Base-by-base conservation (phyloP, 2,329 filamentous ascomycete species). In the Calonectria honghensis region DNA sequence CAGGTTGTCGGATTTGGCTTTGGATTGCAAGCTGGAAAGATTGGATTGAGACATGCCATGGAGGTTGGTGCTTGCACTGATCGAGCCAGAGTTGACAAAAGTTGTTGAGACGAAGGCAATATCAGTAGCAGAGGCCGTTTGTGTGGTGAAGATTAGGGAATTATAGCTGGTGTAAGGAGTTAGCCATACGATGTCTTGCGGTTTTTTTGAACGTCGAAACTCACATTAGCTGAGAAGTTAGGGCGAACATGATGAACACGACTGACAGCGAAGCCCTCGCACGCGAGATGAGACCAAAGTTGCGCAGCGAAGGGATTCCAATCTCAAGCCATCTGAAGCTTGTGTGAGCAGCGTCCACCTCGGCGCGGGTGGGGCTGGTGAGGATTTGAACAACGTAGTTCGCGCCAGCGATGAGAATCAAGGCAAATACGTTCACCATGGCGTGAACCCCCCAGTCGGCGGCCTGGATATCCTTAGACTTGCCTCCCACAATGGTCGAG, bases 361-460 rank as follows among this genome's bases (percentile, higher is more conserved):
- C 89, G 14, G 80, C 80, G 51, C 89, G 85, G 10, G 89, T 90
- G 7, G 90, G 90, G 76, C 89, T 90, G 77, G 84, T 86, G 16
- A 91, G 86, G n/a, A 90, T 84, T 80, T 91, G 90, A 72, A 90
- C 89, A 50, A 85, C 84, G 78, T 91, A 91, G 82, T 90, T 90
- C 14, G 86, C 89, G 4, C 86, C 87, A 0, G 86, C 86, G 16
- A 91, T 80, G 27, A 90, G 76, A 6, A 85, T 82, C 6, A 89
- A 78, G 10, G 83, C 83, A 52, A 88, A 83, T 2, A 87, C 77
- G 79, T 88, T 90, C 73, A 90, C 85, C 27, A 85, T 81, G 10
- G 85, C 86, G 64, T 88, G 86, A 31, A 90, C 76, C 0, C 86
- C 88, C 75, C 84, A 85, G 70, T 85, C 83, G 35, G 89, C 81